Conservation (phyloP, 2,329 filamentous ascomycete genomes). For the Paecilomyces niveus region DNA sequence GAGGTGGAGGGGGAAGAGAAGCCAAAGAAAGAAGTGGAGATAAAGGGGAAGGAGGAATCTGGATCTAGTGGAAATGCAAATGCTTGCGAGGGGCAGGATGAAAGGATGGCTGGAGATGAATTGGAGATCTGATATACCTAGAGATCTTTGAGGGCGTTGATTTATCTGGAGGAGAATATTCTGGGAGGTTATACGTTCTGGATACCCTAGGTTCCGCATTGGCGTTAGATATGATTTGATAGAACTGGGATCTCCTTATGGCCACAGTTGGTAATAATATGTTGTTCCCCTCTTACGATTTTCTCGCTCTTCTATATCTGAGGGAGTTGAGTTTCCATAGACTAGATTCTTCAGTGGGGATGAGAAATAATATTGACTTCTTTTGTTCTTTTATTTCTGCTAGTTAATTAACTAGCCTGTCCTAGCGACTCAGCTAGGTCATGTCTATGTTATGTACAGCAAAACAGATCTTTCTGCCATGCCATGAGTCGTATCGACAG, state of each 20-base stretch:
- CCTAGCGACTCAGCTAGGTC: not conserved
- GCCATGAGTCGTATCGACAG: not conserved
- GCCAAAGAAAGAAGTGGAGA: not conserved
- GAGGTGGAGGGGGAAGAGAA: not conserved
- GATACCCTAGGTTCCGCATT: too few relatives aligned
- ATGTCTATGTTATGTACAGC: not conserved
- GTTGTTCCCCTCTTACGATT: not conserved
- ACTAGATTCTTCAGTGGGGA: not conserved
- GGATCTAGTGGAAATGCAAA: too few relatives aligned
- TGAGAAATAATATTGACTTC: not conserved
- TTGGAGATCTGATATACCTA: not conserved
- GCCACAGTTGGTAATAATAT: too few relatives aligned
- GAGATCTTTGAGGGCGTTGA: too few relatives aligned
- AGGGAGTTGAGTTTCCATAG: not conserved
- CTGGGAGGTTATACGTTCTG: too few relatives aligned
- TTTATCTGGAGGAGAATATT: too few relatives aligned
- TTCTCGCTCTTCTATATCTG: not conserved
- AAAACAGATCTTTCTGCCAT: not conserved
- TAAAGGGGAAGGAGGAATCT: not conserved
- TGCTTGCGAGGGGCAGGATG: not conserved
- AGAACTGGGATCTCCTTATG: too few relatives aligned
- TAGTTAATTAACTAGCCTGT: not conserved
- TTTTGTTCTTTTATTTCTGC: not conserved
- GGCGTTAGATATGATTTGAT: too few relatives aligned
- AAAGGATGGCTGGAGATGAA: not conserved